These are phyloP conservation scores for Penicillium crustosum DNA, from an alignment of 2,329 filamentous ascomycete genomes.

Conservation along the genomic window DNA sequence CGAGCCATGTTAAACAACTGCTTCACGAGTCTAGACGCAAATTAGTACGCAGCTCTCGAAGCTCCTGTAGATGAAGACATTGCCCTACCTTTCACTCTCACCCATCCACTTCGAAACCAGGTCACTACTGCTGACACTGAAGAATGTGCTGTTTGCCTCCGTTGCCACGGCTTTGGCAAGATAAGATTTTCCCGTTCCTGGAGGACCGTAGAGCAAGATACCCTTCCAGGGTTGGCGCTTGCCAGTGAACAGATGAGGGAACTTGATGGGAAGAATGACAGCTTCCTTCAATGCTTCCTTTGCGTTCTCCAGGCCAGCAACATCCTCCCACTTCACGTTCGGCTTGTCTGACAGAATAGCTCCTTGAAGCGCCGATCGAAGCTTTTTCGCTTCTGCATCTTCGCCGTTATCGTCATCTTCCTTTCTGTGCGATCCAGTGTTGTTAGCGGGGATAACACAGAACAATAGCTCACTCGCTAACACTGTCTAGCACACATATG, in stretches of 20 bases:
- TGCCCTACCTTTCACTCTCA: slow-evolving; percentile 83
- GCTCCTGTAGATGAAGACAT: neutral
- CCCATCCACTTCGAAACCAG: slow-evolving; percentile 99
- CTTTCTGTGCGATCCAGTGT: slow-evolving; percentile 33
- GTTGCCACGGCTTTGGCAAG: slow-evolving; percentile 96
- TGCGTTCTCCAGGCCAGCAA: slow-evolving; percentile 87
- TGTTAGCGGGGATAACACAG: slow-evolving; percentile 6
- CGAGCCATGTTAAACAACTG: slow-evolving; percentile 96
- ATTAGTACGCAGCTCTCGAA: slow-evolving; percentile 12
- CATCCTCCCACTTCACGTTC: slow-evolving; percentile 97
- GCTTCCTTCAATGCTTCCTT: slow-evolving; percentile 98
- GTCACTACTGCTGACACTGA: slow-evolving; percentile 96
- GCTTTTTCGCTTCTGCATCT: slow-evolving; percentile 93
- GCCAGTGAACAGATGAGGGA: slow-evolving; percentile 91
- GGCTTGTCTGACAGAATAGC: slow-evolving; percentile 94
- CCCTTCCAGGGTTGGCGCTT: slow-evolving; percentile 98
- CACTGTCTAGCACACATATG: neutral
- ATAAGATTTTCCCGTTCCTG: slow-evolving; percentile 96
- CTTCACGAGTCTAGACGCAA: slow-evolving; percentile 72
- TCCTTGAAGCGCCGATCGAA: slow-evolving; percentile 83
- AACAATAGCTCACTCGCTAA: neutral
- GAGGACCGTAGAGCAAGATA: slow-evolving; percentile 91
- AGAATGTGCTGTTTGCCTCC: slow-evolving; percentile 98
- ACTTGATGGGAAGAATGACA: slow-evolving; percentile 96
- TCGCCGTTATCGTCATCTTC: slow-evolving; percentile 63